phyloP scores from a whole-genome alignment of 192 early-diverging fungal genomes.

The Coemansia sp. region DNA sequence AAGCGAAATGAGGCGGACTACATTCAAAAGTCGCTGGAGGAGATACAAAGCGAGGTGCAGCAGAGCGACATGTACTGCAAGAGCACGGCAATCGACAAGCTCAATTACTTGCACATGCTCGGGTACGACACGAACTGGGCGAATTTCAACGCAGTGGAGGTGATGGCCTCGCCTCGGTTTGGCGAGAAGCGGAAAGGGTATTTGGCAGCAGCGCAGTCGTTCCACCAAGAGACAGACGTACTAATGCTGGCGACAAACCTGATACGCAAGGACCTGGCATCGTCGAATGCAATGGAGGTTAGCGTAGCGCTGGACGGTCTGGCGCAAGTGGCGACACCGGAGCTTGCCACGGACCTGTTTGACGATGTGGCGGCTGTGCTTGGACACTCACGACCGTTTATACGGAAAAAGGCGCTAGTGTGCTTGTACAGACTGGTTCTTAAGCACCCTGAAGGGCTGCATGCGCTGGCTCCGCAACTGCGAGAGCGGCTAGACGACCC shows the following conservation, averaged over 20 bases:
- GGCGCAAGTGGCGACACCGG: slow-evolving; percentile 88
- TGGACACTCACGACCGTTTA: slow-evolving; percentile 90
- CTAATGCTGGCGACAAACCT: slow-evolving; percentile 96
- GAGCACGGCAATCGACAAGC: slow-evolving; percentile 85
- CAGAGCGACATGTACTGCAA: slow-evolving; percentile 84
- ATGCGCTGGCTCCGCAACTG: slow-evolving; percentile 77
- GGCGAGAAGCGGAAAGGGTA: slow-evolving; percentile 90
- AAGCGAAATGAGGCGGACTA: slow-evolving; percentile 86
- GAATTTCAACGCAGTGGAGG: slow-evolving; percentile 93
- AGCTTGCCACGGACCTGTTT: slow-evolving; percentile 84
- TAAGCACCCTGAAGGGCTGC: slow-evolving; percentile 87
- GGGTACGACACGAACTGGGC: slow-evolving; percentile 99
- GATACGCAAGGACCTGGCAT: slow-evolving; percentile 95
- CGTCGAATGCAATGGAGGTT: slow-evolving; percentile 79
- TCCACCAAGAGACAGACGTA: slow-evolving; percentile 92
- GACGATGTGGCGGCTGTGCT: slow-evolving; percentile 86
- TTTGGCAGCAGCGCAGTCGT: slow-evolving; percentile 85
- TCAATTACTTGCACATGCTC: slow-evolving; percentile 90
- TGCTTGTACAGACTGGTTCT: slow-evolving; percentile 87
- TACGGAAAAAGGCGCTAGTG: slow-evolving; percentile 88
- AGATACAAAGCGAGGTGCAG: slow-evolving; percentile 87
- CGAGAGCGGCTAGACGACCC: slow-evolving; percentile 89
- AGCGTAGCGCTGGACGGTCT: slow-evolving; percentile 90
- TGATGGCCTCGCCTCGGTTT: slow-evolving; percentile 90
- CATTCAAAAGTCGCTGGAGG: slow-evolving; percentile 82